These are phyloP conservation scores for Cylindrotheca closterium DNA, from an alignment of 108 stramenopile species.

Conservation along the genomic window DNA sequence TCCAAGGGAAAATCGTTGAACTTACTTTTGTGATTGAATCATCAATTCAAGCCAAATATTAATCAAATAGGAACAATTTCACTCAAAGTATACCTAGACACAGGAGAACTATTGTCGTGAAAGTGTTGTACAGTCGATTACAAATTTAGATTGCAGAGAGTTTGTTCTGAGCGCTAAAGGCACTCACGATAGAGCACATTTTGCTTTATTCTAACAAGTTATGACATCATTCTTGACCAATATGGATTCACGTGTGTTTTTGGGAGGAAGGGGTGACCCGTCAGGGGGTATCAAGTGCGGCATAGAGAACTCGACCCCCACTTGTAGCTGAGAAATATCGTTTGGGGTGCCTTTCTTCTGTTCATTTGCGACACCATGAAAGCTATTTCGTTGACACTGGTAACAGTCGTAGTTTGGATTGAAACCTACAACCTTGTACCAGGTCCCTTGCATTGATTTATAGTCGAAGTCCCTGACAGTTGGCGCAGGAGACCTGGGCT, in stretches of 20 bases:
- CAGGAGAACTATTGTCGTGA: too few species aligned
- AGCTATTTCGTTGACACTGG: conserved; percentile 95
- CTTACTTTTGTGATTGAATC: too few species aligned
- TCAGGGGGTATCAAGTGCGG: conserved; percentile 79
- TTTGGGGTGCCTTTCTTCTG: conserved; percentile 23
- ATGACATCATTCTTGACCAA: conserved; percentile 24
- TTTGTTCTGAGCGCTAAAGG: too few species aligned
- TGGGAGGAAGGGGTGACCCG: conserved; percentile 79
- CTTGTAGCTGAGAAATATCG: conserved; percentile 44
- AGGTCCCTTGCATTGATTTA: conserved; percentile 81
- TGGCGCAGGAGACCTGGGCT: conserved; percentile 77
- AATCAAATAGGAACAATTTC: too few species aligned
- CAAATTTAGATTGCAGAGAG: too few species aligned
- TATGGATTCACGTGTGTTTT: conserved; percentile 61
- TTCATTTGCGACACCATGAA: conserved; percentile 71
- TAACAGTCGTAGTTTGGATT: conserved; percentile 98
- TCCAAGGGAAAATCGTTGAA: too few species aligned
- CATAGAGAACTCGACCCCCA: conserved; percentile 93
- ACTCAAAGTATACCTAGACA: too few species aligned
- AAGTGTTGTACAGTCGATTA: too few species aligned
- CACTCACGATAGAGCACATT: too few species aligned
- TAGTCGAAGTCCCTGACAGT: conserved; percentile 84
- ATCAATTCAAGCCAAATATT: too few species aligned
- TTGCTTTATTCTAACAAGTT: too few species aligned
- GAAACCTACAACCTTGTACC: conserved; percentile 97